phyloP scores from a whole-genome alignment of 441 rosid genomes.

The Populus hybrid region DNA sequence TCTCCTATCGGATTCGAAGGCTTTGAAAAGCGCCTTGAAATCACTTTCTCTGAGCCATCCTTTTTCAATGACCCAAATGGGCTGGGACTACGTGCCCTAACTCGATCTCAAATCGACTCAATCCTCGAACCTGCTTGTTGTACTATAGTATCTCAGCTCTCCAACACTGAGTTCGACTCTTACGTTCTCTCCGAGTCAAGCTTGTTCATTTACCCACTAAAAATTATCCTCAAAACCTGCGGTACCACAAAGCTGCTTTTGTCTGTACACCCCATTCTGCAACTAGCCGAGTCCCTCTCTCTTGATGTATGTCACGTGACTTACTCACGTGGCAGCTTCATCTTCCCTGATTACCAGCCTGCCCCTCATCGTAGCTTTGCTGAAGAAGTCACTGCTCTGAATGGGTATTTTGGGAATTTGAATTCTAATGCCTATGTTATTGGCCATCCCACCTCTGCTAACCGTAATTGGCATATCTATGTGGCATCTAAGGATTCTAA shows the following conservation, averaged over 20 bases:
- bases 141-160: constrained; percentile 58
- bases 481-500: too few relatives aligned
- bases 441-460: constrained; percentile 41
- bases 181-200: constrained; percentile 79
- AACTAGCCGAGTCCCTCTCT: constrained; percentile 46
- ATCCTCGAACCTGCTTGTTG: constrained; percentile 47
- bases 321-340: constrained; percentile 78
- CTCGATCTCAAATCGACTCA: constrained; percentile 36
- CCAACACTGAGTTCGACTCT: constrained; percentile 56
- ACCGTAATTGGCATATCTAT: constrained; percentile 44
- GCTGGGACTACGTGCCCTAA: constrained; percentile 34
- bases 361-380: constrained; percentile 73
- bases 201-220: constrained; percentile 73
- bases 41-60: constrained; percentile 50
- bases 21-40: constrained; percentile 84
- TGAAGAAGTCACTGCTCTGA: constrained; percentile 40
- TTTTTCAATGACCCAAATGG: constrained; percentile 32
- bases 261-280: constrained; percentile 61
- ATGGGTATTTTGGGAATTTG: constrained; percentile 36
- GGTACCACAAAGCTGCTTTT: constrained; percentile 89
- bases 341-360: constrained; percentile 75
- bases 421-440: constrained; percentile 54
- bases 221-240: constrained; percentile 81
- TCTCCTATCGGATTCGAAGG: constrained; percentile 72
- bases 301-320: constrained; percentile 42